phyloP scores from a whole-genome alignment of 257 asterid species.

The Jacaranda copaia region DNA sequence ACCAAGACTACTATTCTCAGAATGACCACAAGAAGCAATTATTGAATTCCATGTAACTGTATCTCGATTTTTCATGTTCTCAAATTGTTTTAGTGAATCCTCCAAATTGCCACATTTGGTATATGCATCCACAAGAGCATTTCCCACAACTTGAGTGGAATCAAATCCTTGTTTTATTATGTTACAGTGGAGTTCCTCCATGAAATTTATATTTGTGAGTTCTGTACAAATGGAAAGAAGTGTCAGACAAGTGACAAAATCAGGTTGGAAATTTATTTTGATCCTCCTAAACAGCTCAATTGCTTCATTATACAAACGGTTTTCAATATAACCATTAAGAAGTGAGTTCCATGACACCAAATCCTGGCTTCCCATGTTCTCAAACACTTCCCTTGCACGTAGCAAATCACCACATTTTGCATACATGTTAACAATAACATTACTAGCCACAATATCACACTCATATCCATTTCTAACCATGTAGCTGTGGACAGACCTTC shows the following conservation, averaged over 20 bases:
- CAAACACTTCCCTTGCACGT: conserved; percentile 64
- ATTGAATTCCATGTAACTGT: conserved; percentile 79
- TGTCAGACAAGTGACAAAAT: conserved; percentile 62
- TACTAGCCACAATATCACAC: conserved; percentile 55
- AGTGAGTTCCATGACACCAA: conserved; percentile 85
- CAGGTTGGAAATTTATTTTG: conserved; percentile 62
- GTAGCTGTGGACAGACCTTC: conserved; percentile 67
- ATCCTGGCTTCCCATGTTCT: conserved; percentile 63
- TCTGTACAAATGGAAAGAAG: conserved; percentile 62
- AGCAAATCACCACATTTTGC: conserved; percentile 75
- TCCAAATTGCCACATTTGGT: conserved; percentile 68
- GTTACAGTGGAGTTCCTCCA: conserved; percentile 65
- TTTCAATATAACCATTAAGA: conserved; percentile 63
- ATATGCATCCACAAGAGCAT: conserved; percentile 76
- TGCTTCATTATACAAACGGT: conserved; percentile 58
- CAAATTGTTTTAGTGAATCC: conserved; percentile 69
- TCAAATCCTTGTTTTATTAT: conserved; percentile 67
- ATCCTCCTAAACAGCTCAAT: conserved; percentile 56
- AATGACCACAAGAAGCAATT: conserved; percentile 68
- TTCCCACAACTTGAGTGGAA: conserved; percentile 62
- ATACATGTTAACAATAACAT: conserved; percentile 77
- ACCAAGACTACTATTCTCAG: conserved; percentile 60
- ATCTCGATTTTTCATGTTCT: conserved; percentile 68
- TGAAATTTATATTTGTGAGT: conserved; percentile 40
- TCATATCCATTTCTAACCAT: conserved; percentile 61